A percentile compares a stretch with the other conserved stretches of the same genome.
Evolutionary conservation across 495 filamentous ascomycete genomes (phyloP).

Genomic region (Daldinia concentrica): DNA sequence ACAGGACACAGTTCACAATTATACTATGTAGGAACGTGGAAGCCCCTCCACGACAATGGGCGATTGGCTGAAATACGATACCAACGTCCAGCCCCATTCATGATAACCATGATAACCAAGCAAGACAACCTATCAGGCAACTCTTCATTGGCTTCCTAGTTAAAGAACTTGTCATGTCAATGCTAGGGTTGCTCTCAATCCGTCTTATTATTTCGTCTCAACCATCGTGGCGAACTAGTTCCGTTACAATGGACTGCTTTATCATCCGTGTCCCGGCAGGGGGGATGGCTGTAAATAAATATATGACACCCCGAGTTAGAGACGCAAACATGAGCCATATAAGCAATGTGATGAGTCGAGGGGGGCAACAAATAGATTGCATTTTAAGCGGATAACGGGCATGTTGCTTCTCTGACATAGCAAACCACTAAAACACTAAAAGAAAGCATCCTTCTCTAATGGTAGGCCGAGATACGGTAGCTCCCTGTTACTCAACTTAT

Average conservation of each 20-base stretch:
- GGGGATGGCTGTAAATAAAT: slow-evolving; percentile 28
- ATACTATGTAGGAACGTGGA: background rate
- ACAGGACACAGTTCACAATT: background rate
- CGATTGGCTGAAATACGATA: slow-evolving; percentile 59
- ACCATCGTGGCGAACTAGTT: slow-evolving; percentile 12
- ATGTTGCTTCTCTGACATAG: slow-evolving; percentile 8
- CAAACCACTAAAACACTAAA: background rate
- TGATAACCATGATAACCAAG: slow-evolving; percentile 40
- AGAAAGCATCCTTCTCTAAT: slow-evolving; percentile 18
- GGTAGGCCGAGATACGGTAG: slow-evolving; percentile 47
- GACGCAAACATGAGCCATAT: slow-evolving; percentile 26
- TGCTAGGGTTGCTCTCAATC: slow-evolving; percentile 16
- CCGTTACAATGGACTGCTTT: slow-evolving; percentile 27
- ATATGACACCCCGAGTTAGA: slow-evolving; percentile 21
- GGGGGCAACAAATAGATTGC: slow-evolving; percentile 25
- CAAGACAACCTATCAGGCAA: slow-evolving; percentile 31
- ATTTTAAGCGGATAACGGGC: background rate
- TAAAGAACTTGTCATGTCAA: slow-evolving; percentile 22
- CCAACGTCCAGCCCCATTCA: slow-evolving; percentile 36
- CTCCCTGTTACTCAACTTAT: slow-evolving; percentile 29
- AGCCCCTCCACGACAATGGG: slow-evolving; percentile 4
- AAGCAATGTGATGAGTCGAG: slow-evolving; percentile 14
- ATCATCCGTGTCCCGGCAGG: slow-evolving; percentile 15
- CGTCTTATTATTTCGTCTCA: slow-evolving; percentile 1
- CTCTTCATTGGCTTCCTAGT: slow-evolving; percentile 21